Evolutionary conservation across 2,329 filamentous ascomycete genomes (phyloP).

Genomic region (Exserohilum rostratum): DNA sequence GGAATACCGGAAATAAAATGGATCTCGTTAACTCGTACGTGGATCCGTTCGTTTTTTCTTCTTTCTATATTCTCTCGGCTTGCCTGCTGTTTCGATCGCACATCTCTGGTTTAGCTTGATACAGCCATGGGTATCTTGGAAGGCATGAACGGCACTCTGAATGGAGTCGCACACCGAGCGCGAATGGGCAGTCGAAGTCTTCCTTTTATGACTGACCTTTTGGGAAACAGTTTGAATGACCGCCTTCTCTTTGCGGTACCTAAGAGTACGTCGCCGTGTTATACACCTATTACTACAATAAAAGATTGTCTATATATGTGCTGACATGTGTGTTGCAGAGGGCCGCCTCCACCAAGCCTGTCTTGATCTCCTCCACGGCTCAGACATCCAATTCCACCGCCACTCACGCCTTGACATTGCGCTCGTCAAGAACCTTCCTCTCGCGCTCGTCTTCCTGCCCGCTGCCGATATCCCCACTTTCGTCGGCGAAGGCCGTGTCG

Average conservation of each 20-base stretch:
- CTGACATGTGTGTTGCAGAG: constrained; percentile 62
- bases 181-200: constrained; percentile 43
- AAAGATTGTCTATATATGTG: background rate
- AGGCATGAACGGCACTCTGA: constrained; percentile 26
- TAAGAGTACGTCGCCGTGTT: constrained; percentile 73
- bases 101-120: constrained; percentile 3
- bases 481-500: constrained; percentile 90
- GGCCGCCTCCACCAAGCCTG: constrained; percentile 87
- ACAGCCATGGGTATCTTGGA: constrained; percentile 31
- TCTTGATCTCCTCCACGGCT: constrained; percentile 88
- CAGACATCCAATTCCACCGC: constrained; percentile 94
- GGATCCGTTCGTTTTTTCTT: constrained; percentile 4
- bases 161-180: constrained; percentile 28
- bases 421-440: constrained; percentile 93
- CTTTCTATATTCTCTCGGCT: constrained; percentile 6
- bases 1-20: constrained; percentile 38
- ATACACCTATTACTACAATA: no score
- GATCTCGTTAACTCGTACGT: constrained; percentile 52
- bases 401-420: constrained; percentile 96
- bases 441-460: constrained; percentile 95
- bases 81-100: background rate
- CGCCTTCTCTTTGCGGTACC: constrained; percentile 96
- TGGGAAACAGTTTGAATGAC: constrained; percentile 77
- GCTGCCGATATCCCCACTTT: constrained; percentile 98
- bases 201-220: constrained; percentile 49